Evolutionary conservation across 1,284 basidiomycete species (phyloP), one percentile per base, ranked within the genome.

Genomic region (Rhodotorula sp.): DNA sequence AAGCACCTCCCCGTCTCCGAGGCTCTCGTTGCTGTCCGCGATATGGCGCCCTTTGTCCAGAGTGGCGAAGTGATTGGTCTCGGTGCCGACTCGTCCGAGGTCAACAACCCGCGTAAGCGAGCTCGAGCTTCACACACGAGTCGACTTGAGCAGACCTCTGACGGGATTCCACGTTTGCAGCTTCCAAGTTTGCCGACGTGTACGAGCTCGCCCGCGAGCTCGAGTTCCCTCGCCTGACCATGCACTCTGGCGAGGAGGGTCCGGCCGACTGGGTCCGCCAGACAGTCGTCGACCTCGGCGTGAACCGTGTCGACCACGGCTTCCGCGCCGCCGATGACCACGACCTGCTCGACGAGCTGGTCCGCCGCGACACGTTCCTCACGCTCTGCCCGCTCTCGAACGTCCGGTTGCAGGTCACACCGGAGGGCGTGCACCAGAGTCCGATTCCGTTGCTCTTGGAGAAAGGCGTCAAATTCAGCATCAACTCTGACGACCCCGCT

Each of bases 401-500:
- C 61, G 73, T 78, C 26, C 62, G 66, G 15, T 51, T 74, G 14
- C 59, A 71, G 29, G 75, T 76, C 6, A 59, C 70, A 55, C 68
- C 69, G 45, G 33, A 64, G 22, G 26, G 45, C 18, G 68, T 78
- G 4, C 45, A 61, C 17, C 73, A 77, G 48, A 60, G 67, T 6
- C 77, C 77, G 17, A 70, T 78, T 29, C 68, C 66, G 29, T 57
- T 68, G 29, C 65, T 78, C n/a, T 58, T 78, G 57, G 71, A 71
- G 33, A 61, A 64, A 12, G 77, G 76, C 6, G 67, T 78, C 48
- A 70, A 66, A 56, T 78, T 78, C 67, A 75, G 72, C 5, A 66
- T 78, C 68, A 78, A 78, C 62, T 71, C 70, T 22, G 77, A 78
- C 60, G 77, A 78, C 66, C 77, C 77, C 10, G 67, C 75, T 4